Base-by-base conservation (phyloP, 805 yeast genomes). In the Candida maesae region DNA sequence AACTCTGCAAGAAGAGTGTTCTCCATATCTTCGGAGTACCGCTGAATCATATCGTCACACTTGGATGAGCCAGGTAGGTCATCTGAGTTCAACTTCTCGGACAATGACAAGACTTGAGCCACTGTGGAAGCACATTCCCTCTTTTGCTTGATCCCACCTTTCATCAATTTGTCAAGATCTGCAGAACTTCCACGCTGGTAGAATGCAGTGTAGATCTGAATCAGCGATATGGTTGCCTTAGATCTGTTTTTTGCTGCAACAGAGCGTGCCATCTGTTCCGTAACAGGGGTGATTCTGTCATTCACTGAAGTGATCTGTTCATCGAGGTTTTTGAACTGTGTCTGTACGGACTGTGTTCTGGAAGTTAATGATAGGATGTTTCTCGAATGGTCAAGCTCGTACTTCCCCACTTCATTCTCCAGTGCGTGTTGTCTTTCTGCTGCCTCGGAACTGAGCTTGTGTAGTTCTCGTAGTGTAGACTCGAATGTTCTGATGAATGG, bases 401-500 rank as follows among this genome's bases (percentile, higher is more conserved):
- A 75, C 17, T 70, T 67, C 3, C 75, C 71, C 1, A 83, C 87
- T 15, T 77, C 79, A 15, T 64, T 65, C 35, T 75, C 82, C 17
- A 80, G 68, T n/a, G 64, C 63, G 4, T 64, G 64, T 47, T 78
- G 81, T 39, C 71, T 71, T 13, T 61, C 58, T 5, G 63, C 58
- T 3, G 89, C 76, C 33, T 82, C 82, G 1, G 71, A 74, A 34
- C 71, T 71, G 32, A 93, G 63, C 36, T 69, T 70, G 52, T 78
- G 76, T 49, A 91, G 66, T 54, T 87, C 91, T 34, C 79, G 71
- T 33, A 89, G 66, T 3, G 93, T 86, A 1, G 90, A 79, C 58
- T 91, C 97, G 60, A 93, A 90, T 0, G 96, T 87, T 51, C 96
- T 76, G 35, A 91, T 91, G 58, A 86, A 93, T 2, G 98, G 98